Evolutionary conservation across 2,329 filamentous ascomycete genomes (phyloP).

Genomic region (Cercospora sp.): DNA sequence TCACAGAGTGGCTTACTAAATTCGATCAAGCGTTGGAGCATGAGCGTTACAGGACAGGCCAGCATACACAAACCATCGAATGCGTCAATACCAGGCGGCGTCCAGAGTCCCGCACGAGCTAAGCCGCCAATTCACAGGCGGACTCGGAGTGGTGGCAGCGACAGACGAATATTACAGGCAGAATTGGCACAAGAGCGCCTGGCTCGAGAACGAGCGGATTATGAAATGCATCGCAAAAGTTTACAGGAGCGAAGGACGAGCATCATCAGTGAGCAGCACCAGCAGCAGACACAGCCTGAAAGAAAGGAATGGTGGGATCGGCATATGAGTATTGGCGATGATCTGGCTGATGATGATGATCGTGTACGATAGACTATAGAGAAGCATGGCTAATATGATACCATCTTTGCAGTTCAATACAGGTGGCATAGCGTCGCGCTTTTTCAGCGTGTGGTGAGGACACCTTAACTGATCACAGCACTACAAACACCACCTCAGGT

Average conservation of each 20-base stretch:
- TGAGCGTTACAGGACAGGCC: conserved; percentile 19
- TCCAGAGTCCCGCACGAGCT: conserved; percentile 9
- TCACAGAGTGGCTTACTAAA: conserved; percentile 24
- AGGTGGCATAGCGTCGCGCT: background rate
- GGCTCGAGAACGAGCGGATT: conserved; percentile 42
- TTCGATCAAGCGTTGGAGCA: conserved; percentile 26
- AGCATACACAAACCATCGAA: conserved; percentile 14
- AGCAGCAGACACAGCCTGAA: conserved; percentile 9
- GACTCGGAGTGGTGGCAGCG: conserved; percentile 35
- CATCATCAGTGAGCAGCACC: conserved; percentile 11
- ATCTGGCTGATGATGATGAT: conserved; percentile 19
- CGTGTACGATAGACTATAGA: conserved; percentile 14
- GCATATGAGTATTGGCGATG: conserved; percentile 26
- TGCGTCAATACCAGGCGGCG: background rate
- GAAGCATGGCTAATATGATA: background rate
- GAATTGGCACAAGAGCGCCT: conserved; percentile 44
- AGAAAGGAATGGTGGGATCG: conserved; percentile 37
- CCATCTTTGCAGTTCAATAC: background rate
- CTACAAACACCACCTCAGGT: too few relatives aligned
- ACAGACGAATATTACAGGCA: conserved; percentile 37
- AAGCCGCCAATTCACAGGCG: conserved; percentile 31
- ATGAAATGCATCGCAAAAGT: conserved; percentile 26
- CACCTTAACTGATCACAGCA: background rate
- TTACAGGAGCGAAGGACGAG: conserved; percentile 29
- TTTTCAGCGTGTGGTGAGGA: too few relatives aligned